These are phyloP conservation scores for Yarrowia hollandica DNA, from an alignment of 805 yeast genomes.

Conservation along the genomic window DNA sequence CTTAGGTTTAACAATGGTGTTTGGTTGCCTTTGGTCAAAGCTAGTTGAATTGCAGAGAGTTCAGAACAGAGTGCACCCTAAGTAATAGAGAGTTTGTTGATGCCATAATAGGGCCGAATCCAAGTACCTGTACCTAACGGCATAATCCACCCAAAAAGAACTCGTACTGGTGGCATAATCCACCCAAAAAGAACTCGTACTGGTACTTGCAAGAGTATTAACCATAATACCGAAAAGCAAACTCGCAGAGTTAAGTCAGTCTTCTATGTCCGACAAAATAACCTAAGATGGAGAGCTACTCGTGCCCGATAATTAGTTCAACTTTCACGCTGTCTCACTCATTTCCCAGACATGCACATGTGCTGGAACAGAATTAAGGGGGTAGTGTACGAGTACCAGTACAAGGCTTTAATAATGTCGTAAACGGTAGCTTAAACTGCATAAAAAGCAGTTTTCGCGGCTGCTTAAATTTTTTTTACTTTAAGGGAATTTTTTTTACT, in stretches of 20 bases:
- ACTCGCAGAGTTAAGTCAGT: neutral
- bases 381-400: no score
- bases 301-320: no score
- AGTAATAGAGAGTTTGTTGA: neutral
- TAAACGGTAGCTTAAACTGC: neutral
- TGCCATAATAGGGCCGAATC: neutral
- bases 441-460: neutral
- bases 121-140: neutral
- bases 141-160: neutral
- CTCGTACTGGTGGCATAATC: neutral
- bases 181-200: neutral
- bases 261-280: no score
- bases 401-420: no score
- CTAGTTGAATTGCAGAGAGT: slow-evolving; percentile 2
- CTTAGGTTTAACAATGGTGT: neutral
- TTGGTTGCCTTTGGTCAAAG: neutral
- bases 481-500: no score
- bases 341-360: neutral
- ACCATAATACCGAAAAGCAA: no score
- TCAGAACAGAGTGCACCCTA: slow-evolving; percentile 5
- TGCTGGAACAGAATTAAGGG: neutral
- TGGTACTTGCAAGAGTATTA: no score
- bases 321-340: neutral
- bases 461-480: no score
- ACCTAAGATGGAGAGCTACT: no score